Base-by-base conservation (phyloP, 441 rosid species). In the Melastoma candidum region DNA sequence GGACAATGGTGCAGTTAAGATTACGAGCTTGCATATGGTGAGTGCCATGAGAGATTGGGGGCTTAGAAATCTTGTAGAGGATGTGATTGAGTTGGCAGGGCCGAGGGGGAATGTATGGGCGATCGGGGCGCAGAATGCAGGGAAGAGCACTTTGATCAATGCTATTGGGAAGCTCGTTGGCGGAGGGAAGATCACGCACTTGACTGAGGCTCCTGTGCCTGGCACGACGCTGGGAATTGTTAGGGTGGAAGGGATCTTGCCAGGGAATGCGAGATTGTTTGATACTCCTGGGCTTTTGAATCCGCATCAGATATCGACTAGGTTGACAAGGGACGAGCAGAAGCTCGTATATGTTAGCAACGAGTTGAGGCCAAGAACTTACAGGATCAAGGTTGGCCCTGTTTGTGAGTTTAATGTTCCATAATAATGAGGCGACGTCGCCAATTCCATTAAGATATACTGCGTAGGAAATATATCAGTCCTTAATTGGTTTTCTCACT, bases 191-290 rank as follows among this genome's bases (percentile, higher is more conserved):
- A 46, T 64, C 54, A 80, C 73, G 65, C 82, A 71, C 61, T 65
- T 92, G 71, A 92, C 97, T 0, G 97, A 85, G 66, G 98, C 95
- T 7, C 89, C 92, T 10, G 86, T 85, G 56, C 97, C 97, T 0
- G 97, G 98, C 10, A 92, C 97, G 1, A 85, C 97, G 0, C 61
- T 88, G 64, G 97, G 97, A 56, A 85, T 85, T 44, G 73, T 85
- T 9, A 79, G 87, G 62, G 74, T 85, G 44, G 97, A 84, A 67
- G 95, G 98, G 45, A 78, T 79, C 72, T 76, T 92, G 59, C 94
- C 95, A 0, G 77, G 78, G 22, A 78, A 85, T 64, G 92, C 94
- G 0, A 85, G 84, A 78, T 44, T 92, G 65, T 85, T 80, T 53
- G 98, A 92, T 70, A 85, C 98, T 0, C 98, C 95, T 0, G 98